A percentile compares a stretch with the other conserved stretches of the same genome.
Evolutionary conservation across 2,329 filamentous ascomycete species (phyloP).

Genomic region (Ophiostoma perfectum): DNA sequence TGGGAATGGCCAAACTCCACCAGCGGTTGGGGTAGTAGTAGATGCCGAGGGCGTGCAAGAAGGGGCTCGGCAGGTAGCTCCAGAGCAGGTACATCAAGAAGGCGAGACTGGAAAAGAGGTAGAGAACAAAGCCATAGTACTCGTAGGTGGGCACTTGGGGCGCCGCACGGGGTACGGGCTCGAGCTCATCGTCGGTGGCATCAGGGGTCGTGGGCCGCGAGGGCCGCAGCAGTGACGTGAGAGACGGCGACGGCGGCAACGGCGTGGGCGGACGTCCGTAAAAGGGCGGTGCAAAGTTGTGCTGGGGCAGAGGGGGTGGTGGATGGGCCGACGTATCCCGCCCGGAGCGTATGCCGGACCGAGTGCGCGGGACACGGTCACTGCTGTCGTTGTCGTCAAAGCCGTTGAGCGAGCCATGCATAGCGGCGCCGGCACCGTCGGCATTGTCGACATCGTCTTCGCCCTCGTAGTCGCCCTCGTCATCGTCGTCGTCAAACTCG

Average conservation of each 20-base stretch:
- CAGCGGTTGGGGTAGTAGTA: conserved; percentile 96
- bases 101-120: conserved; percentile 76
- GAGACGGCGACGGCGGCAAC: conserved; percentile 81
- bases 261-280: conserved; percentile 96
- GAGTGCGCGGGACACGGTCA: conserved; percentile 22
- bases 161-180: conserved; percentile 72
- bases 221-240: conserved; percentile 85
- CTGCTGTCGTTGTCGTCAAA: conserved; percentile 32
- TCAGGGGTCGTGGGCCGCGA: conserved; percentile 92
- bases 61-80: conserved; percentile 87
- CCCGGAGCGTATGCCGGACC: background rate
- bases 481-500: conserved; percentile 16
- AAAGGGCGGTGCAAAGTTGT: conserved; percentile 73
- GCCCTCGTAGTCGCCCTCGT: conserved; percentile 25
- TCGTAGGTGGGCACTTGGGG: conserved; percentile 98
- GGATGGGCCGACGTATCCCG: conserved; percentile 20
- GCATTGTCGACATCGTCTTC: conserved; percentile 33
- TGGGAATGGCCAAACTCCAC: conserved; percentile 92
- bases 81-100: conserved; percentile 72
- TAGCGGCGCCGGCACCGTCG: conserved; percentile 23
- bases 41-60: conserved; percentile 87
- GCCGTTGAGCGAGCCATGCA: conserved; percentile 19
- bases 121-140: conserved; percentile 97
- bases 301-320: conserved; percentile 43
- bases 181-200: conserved; percentile 78